Evolutionary conservation across 2,329 filamentous ascomycete species (phyloP), one percentile per base, ranked within the genome.

Genomic region (Botryosphaeria dothidea): DNA sequence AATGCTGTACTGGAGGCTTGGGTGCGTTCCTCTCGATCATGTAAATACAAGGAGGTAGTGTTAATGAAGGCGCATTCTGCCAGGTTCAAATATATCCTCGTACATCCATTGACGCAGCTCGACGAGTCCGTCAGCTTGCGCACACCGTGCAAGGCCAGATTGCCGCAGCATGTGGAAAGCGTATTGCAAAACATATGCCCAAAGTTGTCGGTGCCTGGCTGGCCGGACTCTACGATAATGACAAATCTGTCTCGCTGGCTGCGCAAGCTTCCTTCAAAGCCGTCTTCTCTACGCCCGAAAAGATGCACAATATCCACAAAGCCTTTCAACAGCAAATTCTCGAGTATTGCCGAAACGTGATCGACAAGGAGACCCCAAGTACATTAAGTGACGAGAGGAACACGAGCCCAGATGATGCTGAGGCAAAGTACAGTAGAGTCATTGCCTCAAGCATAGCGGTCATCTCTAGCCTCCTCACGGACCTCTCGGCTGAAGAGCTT

Each of bases 301-400:
- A 97, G 78, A 81, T 90, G 41, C 80, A 81, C 23, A 85, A 86
- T 56, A 90, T 98, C 65, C 93, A 92, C 85, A 92, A 86, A 74
- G 88, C 90, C 62, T 97, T 93, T 72, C 92, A 96, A 74, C 80
- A 83, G 6, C 86, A 91, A 31, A 92, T 97, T 46, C 81, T 98
- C 65, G 88, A 93, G 57, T 97, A 92, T 77, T 92, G 92, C 65
- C 86, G 86, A 64, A 88, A 92, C 72, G 92, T 92, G 4, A 86
- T 95, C 46, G 79, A 87, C 52, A 86, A 89, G 62, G 95, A 99
- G 77, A 94, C 90, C 0, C 78, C 89, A 2, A 85, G 90, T 38
- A 96, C 92, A 0, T 81, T 99, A 38, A 98, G 93, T 74, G 95
- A 99, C 74, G 92, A 96, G 78, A 86, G 94, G 25, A 92, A 88